Base-by-base conservation (phyloP, 2,329 filamentous ascomycete genomes). In the Bipolaris sorokiniana region DNA sequence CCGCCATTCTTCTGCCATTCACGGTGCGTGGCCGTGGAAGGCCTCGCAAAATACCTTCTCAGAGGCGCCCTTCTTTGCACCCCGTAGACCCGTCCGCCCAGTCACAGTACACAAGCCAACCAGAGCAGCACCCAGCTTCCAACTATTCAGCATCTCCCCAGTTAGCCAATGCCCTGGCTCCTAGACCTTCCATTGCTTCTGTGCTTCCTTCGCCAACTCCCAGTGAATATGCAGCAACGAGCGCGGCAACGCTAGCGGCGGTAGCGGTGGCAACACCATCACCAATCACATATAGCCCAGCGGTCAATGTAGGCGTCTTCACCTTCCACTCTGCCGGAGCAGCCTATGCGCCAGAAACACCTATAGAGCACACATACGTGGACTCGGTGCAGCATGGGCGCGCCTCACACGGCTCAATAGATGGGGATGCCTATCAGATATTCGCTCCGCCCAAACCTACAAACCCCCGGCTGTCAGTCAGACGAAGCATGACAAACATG, bases 121-220 rank as follows among this genome's bases (percentile, higher is more conserved):
- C 34, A 16, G 61, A 66, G 13, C 57, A 44, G n/a, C 59, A 67
- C 18, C 65, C 67, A 11, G 41, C 63, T 7, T 73, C 71, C 2
- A 76, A 67, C 42, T 74, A 74, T n/a, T 69, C 68, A 16, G 69
- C 68, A 10, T 76, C 73, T 15, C 75, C 74, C 1, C 67, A 69
- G 47, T 69, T 76, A 11, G 61, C 73, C 20, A 77, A 75, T 54
- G 51, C 64, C 50, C 13, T 69, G 5, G 53, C 61, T 41, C 40
- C 53, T 28, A 34, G 41, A 7, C 56, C 56, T 7, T 53, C 51
- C 4, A 36, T 48, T 18, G 62, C 71, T 56, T 64, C 75, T 33
- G 77, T 84, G 18, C 80, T 89, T 48, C 85, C 86, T 6, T 88
- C 88, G 13, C 86, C 88, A 31, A 82, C 86, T 11, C 82, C 84